Conservation (phyloP, 345 rosid species). For the Brassica nigra region DNA sequence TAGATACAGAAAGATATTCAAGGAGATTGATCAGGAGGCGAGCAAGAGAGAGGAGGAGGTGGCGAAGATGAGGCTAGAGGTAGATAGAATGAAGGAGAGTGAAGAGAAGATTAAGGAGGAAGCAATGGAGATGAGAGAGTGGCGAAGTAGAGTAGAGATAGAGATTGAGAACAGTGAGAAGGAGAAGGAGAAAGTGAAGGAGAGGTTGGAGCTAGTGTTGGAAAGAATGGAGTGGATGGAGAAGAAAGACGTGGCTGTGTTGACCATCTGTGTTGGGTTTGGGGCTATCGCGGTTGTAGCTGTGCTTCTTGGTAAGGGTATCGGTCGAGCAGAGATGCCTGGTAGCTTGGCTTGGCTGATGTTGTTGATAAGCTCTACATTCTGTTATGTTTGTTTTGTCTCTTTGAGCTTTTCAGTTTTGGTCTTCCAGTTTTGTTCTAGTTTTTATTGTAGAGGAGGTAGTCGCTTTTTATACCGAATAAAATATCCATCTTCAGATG, state of each 20-base stretch:
- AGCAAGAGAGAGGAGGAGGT: conserved; percentile 51
- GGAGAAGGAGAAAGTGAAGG: conserved; percentile 34
- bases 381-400: conserved; percentile 40
- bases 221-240: conserved; percentile 65
- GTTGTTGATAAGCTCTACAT: conserved; percentile 38
- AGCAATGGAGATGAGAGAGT: conserved; percentile 57
- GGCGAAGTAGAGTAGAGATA: conserved; percentile 53
- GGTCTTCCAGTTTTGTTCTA: not conserved
- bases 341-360: conserved; percentile 37
- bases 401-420: conserved; percentile 37
- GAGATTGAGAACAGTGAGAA: conserved; percentile 51
- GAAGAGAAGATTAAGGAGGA: conserved; percentile 62
- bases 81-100: conserved; percentile 47
- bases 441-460: conserved; percentile 32
- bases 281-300: conserved; percentile 51
- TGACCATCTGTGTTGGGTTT: conserved; percentile 58
- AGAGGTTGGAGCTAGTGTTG: conserved; percentile 49
- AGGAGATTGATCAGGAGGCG: conserved; percentile 65
- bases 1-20: conserved; percentile 67
- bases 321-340: conserved; percentile 18
- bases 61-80: conserved; percentile 54
- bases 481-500: conserved; percentile 2
- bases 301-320: conserved; percentile 25
- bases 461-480: conserved; percentile 18
- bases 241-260: conserved; percentile 69